Conservation (phyloP, 2,329 filamentous ascomycete genomes). For the Reticulascus tulasneorum region DNA sequence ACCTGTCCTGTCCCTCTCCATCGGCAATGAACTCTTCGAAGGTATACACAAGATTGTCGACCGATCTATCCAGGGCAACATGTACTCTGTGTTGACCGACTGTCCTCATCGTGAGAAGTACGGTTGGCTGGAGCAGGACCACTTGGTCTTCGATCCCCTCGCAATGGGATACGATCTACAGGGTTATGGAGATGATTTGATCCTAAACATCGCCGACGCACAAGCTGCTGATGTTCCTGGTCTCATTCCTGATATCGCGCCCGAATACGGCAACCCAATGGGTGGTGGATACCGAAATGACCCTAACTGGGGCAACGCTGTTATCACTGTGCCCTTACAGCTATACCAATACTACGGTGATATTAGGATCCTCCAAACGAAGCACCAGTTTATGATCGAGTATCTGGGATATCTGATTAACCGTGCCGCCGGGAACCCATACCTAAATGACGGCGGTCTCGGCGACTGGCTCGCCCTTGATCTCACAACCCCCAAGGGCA, state of each 20-base stretch:
- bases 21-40: slow-evolving; percentile 5
- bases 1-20: slow-evolving; percentile 1
- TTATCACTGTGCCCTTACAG: slow-evolving; percentile 7
- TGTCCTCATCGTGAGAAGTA: slow-evolving; percentile 12
- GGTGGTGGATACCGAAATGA: slow-evolving; percentile 11
- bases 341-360: slow-evolving; percentile 12
- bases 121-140: slow-evolving; percentile 14
- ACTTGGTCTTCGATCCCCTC: slow-evolving; percentile 8
- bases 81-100: slow-evolving; percentile 11
- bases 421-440: slow-evolving; percentile 2
- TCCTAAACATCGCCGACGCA: slow-evolving; percentile 12
- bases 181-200: slow-evolving; percentile 8
- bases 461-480: slow-evolving; percentile 9
- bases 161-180: slow-evolving; percentile 7
- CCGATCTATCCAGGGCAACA: slow-evolving; percentile 11
- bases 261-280: slow-evolving; percentile 9
- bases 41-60: slow-evolving; percentile 11
- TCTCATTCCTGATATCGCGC: slow-evolving; percentile 10
- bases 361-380: slow-evolving; percentile 1
- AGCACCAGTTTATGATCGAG: slow-evolving; percentile 7
- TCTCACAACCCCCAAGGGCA: slow-evolving; percentile 4
- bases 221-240: slow-evolving; percentile 8
- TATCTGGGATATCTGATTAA: slow-evolving; percentile 10
- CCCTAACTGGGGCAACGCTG: slow-evolving; percentile 13
- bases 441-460: slow-evolving; percentile 10